phyloP scores from a whole-genome alignment of 2,329 filamentous ascomycete genomes.

The Fusarium metavorans region DNA sequence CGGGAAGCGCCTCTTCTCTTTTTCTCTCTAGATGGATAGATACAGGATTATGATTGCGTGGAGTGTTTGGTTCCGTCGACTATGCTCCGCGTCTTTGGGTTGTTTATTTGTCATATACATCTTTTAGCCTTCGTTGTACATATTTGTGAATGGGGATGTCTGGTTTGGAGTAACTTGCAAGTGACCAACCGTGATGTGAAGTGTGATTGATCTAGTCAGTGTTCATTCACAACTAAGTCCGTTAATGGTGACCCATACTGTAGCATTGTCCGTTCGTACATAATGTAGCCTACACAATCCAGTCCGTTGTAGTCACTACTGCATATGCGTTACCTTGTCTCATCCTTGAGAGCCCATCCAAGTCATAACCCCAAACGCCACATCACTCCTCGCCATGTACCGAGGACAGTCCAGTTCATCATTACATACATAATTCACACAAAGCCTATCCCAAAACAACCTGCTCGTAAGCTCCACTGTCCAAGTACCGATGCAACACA shows the following conservation, averaged over 20 bases:
- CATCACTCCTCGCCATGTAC: conserved; percentile 3
- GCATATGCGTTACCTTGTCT: not conserved
- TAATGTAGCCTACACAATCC: not conserved
- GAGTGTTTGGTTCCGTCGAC: conserved; percentile 11
- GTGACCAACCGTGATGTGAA: not conserved
- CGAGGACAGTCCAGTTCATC: conserved; percentile 14
- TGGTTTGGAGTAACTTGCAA: conserved; percentile 24
- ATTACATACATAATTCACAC: conserved; percentile 4
- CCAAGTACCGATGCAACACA: conserved; percentile 60
- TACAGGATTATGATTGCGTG: conserved; percentile 21
- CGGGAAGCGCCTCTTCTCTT: conserved; percentile 7
- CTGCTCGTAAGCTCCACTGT: conserved; percentile 59
- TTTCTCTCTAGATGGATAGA: conserved; percentile 37
- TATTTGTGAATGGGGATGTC: conserved; percentile 30
- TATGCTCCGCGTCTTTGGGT: conserved; percentile 25
- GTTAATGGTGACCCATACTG: not conserved
- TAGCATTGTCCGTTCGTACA: not conserved
- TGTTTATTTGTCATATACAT: conserved; percentile 27
- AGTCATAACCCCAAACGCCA: conserved; percentile 10
- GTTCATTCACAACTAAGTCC: not conserved
- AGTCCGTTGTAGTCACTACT: not conserved
- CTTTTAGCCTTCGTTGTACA: conserved; percentile 34
- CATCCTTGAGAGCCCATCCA: not conserved
- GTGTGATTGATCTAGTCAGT: not conserved
- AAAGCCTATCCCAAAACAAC: conserved; percentile 56